Conservation (phyloP, 2,329 filamentous ascomycete species). For the Capronia coronata region DNA sequence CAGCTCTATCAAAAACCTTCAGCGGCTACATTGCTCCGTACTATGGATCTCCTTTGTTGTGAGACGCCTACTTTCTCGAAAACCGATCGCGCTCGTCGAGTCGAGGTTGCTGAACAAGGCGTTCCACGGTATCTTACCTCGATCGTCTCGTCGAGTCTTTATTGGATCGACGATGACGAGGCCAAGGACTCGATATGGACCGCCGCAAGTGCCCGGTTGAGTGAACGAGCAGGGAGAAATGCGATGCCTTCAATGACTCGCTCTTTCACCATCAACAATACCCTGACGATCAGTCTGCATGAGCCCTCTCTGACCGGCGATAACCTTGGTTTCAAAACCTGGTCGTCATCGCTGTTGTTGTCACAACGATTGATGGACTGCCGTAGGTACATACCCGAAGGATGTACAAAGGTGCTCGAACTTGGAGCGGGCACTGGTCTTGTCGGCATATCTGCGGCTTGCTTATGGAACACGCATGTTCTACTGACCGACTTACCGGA, state of each 20-base stretch:
- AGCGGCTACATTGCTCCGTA: constrained; percentile 55
- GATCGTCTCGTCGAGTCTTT: constrained; percentile 41
- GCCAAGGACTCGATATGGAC: constrained; percentile 55
- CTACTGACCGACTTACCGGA: constrained; percentile 73
- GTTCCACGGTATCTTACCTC: constrained; percentile 43
- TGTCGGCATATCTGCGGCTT: constrained; percentile 78
- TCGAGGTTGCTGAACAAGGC: constrained; percentile 36
- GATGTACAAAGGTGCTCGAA: constrained; percentile 53
- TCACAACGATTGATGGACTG: constrained; percentile 58
- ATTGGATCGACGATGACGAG: constrained; percentile 43
- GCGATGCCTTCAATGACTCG: constrained; percentile 60
- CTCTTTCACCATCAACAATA: constrained; percentile 49
- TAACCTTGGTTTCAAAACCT: constrained; percentile 87
- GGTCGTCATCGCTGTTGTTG: constrained; percentile 84
- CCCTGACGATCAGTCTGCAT: constrained; percentile 63
- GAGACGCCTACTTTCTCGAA: constrained; percentile 49
- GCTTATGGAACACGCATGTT: constrained; percentile 59
- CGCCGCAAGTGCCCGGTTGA: constrained; percentile 68
- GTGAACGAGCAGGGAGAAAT: constrained; percentile 75
- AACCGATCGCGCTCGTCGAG: constrained; percentile 29
- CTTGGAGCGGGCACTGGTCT: constrained; percentile 86
- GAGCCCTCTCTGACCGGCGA: constrained; percentile 86
- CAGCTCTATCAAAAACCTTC: constrained; percentile 72
- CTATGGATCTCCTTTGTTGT: constrained; percentile 60
- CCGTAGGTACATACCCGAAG: constrained; percentile 14